These are phyloP conservation scores for Herpotrichia juniperi DNA, from an alignment of 2,329 filamentous ascomycete genomes.

Conservation along the genomic window DNA sequence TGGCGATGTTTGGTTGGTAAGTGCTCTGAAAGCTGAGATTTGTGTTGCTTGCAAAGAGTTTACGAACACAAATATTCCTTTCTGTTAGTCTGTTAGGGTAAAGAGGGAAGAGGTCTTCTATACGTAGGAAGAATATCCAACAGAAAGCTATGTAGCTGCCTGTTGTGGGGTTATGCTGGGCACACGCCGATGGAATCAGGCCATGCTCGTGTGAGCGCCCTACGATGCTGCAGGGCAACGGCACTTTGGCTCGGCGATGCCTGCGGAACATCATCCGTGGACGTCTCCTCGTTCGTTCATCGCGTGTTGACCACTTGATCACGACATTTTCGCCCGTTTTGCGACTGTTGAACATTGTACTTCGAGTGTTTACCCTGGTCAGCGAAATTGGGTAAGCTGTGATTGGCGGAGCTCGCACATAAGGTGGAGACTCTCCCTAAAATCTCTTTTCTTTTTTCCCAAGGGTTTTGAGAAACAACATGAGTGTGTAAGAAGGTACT, in stretches of 20 bases:
- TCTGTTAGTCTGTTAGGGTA: not conserved
- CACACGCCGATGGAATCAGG: conserved; percentile 11
- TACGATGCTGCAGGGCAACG: not conserved
- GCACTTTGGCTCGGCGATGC: conserved; percentile 6
- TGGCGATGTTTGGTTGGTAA: not conserved
- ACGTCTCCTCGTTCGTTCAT: conserved; percentile 5
- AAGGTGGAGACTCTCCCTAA: too few species aligned
- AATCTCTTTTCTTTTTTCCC: too few species aligned
- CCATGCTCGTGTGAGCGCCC: conserved; percentile 20
- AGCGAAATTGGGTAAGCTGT: too few species aligned
- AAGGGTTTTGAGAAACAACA: too few species aligned
- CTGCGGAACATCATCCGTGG: not conserved
- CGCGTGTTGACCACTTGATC: conserved; percentile 5
- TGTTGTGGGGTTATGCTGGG: conserved; percentile 11
- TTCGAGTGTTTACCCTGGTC: too few species aligned
- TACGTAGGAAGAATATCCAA: not conserved
- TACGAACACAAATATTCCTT: not conserved
- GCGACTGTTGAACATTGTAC: too few species aligned
- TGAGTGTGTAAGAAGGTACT: too few species aligned
- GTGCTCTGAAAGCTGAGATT: too few species aligned
- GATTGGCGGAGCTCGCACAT: too few species aligned
- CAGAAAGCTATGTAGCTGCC: not conserved
- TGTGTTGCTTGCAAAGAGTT: not conserved
- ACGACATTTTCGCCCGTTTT: conserved; percentile 13
- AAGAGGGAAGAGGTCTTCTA: not conserved